Evolutionary conservation across 129 eudicot species (phyloP), one percentile per base, ranked within the genome.

Genomic region (Oenanthe sinensis): DNA sequence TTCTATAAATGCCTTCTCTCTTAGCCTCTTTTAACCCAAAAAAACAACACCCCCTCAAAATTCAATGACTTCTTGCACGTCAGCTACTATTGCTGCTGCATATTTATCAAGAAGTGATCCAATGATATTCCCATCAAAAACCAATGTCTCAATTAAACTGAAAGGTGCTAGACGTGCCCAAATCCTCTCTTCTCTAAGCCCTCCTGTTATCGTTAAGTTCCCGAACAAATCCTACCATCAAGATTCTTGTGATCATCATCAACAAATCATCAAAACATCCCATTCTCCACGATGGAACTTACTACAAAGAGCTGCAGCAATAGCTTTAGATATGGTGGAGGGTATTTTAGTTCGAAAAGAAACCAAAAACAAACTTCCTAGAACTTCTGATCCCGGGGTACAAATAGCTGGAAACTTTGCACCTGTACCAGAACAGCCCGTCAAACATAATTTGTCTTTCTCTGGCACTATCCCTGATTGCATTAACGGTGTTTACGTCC

Each of bases 261-360:
- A 67, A 70, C 11, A 70, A 17, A 37, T 39, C 75, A 60, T 28
- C 75, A 70, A 39, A 33, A 39, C 75, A 33, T 36, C 12, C n/a
- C 45, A 19, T 17, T 70, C 45, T 7, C 47, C 75, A 8, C 44
- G 19, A 19, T 70, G 75, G 75, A 70, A 70, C 47, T 70, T 70
- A 19, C 48, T 70, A 19, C 75, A 70, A 39, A 70, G 75, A 70
- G 75, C 75, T 39, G 75, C 75, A 70, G 75, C 75, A 15, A 39
- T 19, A 39, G 75, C 75, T 70, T 70, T 39, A 39, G 75, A 70
- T 70, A 36, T 2, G 47, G 44, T 70, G 13, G 75, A 70, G n/a
- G 24, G 75, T 39, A 17, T 70, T 39, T 1, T 70, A 39, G 75
- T 70, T 39, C 24, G 2, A 1, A 36, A 39, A 7, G 47, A 70